Conservation (phyloP, 2,329 filamentous ascomycete genomes). For the Nigrograna mackinnonii region DNA sequence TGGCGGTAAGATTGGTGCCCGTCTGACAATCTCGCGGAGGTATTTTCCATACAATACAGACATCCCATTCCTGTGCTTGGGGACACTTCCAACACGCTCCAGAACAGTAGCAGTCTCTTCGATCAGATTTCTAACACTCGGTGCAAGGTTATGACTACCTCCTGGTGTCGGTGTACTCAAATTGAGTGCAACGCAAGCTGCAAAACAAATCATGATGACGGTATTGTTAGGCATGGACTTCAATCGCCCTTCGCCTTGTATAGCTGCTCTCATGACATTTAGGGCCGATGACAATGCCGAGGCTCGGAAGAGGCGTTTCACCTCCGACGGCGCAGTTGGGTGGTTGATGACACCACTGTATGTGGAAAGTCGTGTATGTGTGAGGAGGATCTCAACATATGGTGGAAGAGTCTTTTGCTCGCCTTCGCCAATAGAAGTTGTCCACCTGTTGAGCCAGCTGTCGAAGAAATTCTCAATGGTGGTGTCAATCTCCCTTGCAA, state of each 20-base stretch:
- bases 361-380: conserved; percentile 72
- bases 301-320: conserved; percentile 73
- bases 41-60: conserved; percentile 64
- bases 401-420: conserved; percentile 63
- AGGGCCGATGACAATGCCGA: conserved; percentile 72
- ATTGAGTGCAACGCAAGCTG: conserved; percentile 57
- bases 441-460: conserved; percentile 67
- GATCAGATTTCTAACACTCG: conserved; percentile 45
- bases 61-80: conserved; percentile 68
- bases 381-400: conserved; percentile 75
- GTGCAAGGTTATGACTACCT: conserved; percentile 32
- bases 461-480: conserved; percentile 69
- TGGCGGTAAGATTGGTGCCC: conserved; percentile 19
- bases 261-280: conserved; percentile 74
- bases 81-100: conserved; percentile 69
- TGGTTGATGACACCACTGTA: conserved; percentile 77
- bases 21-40: conserved; percentile 48
- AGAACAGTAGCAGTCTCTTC: conserved; percentile 71
- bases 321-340: conserved; percentile 69
- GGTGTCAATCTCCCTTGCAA: conserved; percentile 47
- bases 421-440: conserved; percentile 21
- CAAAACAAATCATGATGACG: conserved; percentile 78
- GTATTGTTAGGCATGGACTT: conserved; percentile 81
- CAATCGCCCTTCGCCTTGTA: conserved; percentile 70
- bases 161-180: conserved; percentile 29